Percentiles rank a stretch among this genome's conserved stretches.
These are phyloP conservation scores for Nitzschia sp. DNA, from an alignment of 108 stramenopile species.

Conservation along the genomic window DNA sequence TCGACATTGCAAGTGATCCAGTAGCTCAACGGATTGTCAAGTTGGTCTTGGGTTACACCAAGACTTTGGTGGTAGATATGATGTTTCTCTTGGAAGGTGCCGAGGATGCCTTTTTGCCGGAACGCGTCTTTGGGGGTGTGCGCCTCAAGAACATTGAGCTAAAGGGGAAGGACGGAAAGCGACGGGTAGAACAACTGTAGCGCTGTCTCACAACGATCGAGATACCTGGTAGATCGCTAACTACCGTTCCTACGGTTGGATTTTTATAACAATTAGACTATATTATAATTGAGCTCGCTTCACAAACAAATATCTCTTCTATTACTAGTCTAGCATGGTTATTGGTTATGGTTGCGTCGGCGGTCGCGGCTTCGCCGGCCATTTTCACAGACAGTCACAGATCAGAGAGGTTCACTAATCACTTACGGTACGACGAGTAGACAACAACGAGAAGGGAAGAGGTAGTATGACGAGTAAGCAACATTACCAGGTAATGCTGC, in stretches of 20 bases:
- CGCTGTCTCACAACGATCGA: no score
- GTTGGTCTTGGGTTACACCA: constrained; percentile 75
- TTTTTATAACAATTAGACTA: no score
- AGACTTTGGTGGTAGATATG: constrained; percentile 87
- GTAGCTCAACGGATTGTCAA: constrained; percentile 79
- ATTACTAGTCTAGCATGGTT: no score
- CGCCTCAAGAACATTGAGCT: constrained; percentile 74
- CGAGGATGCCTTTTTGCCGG: constrained; percentile 79
- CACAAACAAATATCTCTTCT: no score
- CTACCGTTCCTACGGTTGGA: no score
- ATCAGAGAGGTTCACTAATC: no score
- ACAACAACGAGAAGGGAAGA: constrained; percentile 52
- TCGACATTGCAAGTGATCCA: constrained; percentile 82
- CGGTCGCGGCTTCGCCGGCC: no score
- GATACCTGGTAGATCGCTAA: no score
- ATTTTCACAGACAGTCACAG: no score
- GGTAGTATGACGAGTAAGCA: constrained; percentile 14
- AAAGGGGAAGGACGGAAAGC: constrained; percentile 44
- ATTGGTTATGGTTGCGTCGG: no score
- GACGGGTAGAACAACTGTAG: constrained; percentile 13
- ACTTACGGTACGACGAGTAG: no score
- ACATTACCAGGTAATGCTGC: constrained; percentile 28
- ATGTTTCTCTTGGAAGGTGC: constrained; percentile 88
- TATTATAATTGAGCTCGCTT: no score
- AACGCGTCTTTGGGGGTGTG: constrained; percentile 77